These are phyloP conservation scores for Dictyostelium capitatum DNA, from an alignment of 78 protist genomes.

Conservation along the genomic window DNA sequence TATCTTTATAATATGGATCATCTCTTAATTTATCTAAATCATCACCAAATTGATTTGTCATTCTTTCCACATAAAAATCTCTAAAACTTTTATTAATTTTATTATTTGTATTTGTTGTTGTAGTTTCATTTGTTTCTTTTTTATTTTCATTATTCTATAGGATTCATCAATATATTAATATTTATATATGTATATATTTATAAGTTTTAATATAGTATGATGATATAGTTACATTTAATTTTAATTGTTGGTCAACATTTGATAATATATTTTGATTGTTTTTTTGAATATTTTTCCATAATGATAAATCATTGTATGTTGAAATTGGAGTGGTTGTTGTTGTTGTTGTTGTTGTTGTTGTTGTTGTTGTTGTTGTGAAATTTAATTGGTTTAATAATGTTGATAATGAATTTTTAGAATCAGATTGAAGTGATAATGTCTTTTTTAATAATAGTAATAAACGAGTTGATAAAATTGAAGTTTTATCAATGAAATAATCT, in stretches of 20 bases:
- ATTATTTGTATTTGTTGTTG: background rate
- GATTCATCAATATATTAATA: background rate
- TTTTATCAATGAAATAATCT: constrained; percentile 37
- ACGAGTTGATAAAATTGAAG: constrained; percentile 46
- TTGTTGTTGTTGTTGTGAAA: background rate
- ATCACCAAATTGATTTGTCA: constrained; percentile 78
- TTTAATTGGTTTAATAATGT: constrained; percentile 48
- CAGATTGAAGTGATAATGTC: constrained; percentile 26
- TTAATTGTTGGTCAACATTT: constrained; percentile 19
- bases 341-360: background rate
- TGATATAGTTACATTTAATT: background rate
- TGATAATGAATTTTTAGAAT: constrained; percentile 20
- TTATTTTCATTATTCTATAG: background rate
- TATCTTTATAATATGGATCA: constrained; percentile 51
- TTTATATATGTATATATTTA: background rate
- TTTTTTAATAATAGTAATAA: constrained; percentile 33
- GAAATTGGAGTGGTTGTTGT: background rate
- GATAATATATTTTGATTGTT: constrained; percentile 31
- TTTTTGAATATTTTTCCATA: constrained; percentile 75
- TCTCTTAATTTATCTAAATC: constrained; percentile 72
- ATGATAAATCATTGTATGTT: constrained; percentile 50
- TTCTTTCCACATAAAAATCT: constrained; percentile 64
- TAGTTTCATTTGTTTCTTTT: constrained; percentile 14
- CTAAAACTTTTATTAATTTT: constrained; percentile 46
- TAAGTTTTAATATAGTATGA: background rate